Evolutionary conservation across 192 early-diverging fungal species (phyloP), one percentile per base, ranked within the genome.

Genomic region (Backusella luteola): DNA sequence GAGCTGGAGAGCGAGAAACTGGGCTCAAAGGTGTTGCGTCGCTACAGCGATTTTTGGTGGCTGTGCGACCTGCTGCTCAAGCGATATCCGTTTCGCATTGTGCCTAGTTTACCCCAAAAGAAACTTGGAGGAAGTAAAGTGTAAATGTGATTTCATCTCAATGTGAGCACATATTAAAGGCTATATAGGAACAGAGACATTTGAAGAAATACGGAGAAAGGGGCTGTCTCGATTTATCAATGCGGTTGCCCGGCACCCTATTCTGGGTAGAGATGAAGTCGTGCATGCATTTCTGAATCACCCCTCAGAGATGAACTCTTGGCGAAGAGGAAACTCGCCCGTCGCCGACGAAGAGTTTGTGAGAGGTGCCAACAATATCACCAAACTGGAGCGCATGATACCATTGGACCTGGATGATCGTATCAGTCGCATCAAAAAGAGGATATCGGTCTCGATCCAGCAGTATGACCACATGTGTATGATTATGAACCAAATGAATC

Each of bases 11-110:
- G 90, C 41, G 90, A 92, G 79, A 80, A 84, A 34, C 86, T 83
- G 12, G 77, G 76, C 38, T 81, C 84, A 19, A 81, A 75, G 53
- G 96, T 96, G 4, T 80, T 91, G 35, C 90, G 97, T 17, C 89
- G 97, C 69, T 98, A 96, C 80, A 96, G 92, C 71, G 97, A 98
- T 83, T 97, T 98, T 83, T 89, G 89, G 81, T 97, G 95, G 95
- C 81, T 98, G 46, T 88, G 89, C 49, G 94, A 96, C 75, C 85
- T 93, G 17, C 81, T 98, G 1, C 70, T 89, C 34, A 94, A 91
- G 71, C 80, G 89, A 74, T 98, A 97, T 71, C 96, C 95, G 6
- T 94, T 88, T 73, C 86, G 97, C 19, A 91, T 95, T 74, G 86
- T 93, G 26, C 91, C 94, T 14, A 90, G 90, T 79, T 84, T 97